Base-by-base conservation (phyloP, 306 rosid species). In the Acacia melanoxylon region DNA sequence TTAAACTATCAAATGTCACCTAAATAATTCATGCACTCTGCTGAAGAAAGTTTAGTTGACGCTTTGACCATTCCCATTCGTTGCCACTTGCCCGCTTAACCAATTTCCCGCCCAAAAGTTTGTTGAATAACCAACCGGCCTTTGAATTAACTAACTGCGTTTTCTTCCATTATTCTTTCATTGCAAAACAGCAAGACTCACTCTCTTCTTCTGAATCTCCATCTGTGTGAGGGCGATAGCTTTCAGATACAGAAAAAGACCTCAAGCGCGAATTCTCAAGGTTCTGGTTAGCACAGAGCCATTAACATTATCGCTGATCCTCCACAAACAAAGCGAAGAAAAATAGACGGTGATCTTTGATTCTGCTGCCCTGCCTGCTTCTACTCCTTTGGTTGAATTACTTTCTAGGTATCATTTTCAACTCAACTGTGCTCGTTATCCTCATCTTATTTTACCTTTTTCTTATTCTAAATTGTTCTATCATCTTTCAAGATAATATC, bases 341-440 rank as follows among this genome's bases (percentile, higher is more conserved):
- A 22, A 67, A 67, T 15, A 24, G 72, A 37, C 48, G 22, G 16
- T 37, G 7, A 67, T 67, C 90, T 0, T 17, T 62, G 54, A 49
- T 89, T 41, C 78, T 94, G 24, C 14, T 92, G 49, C 74, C 88
- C n/a, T 81, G 91, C 85, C 1, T 86, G 83, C 83, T 88, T 71
- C 54, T 86, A 35, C 40, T 35, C 11, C 48, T 68, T 20, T 68
- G 46, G 46, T 68, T 42, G 27, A 17, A 17, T 37, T 35, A 24
- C 15, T 68, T 37, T 68, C 72, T 15, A 19, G 72, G 72, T 68
- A 37, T 24, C 13, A 19, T 35, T 17, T 67, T 67, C 48, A 8
- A 35, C 72, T 19, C 7, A 33, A 66, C 24, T 66, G 5, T 66
- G 22, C 37, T 15, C 13, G 20, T 33, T 31, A 33, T 66, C 44